Evolutionary conservation across 2,329 filamentous ascomycete species (phyloP).

Genomic region (Trichoderma sp.): DNA sequence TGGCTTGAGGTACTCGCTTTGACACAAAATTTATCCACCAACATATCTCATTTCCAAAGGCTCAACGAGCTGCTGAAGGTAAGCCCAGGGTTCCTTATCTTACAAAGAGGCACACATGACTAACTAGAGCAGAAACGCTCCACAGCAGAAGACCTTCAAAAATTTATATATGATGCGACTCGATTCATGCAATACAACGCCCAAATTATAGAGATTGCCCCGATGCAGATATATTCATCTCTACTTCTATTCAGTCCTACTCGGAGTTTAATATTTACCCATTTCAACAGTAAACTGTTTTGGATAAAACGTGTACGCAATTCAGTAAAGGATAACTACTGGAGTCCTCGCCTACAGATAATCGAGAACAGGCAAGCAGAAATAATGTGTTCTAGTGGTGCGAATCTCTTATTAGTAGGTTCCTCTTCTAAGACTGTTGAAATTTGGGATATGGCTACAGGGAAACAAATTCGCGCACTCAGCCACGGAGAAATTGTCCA

Average conservation of each 20-base stretch:
- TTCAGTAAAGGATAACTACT: neutral
- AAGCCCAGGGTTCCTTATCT: neutral
- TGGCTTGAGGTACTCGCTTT: constrained; percentile 8
- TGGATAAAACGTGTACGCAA: neutral
- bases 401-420: neutral
- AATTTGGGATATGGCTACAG: neutral
- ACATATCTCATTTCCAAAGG: neutral
- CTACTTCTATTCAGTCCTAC: neutral
- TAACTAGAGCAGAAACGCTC: neutral
- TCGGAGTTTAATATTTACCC: neutral
- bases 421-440: neutral
- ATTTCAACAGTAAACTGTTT: neutral
- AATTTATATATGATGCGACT: neutral
- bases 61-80: neutral
- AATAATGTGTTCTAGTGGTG: neutral
- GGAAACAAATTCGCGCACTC: neutral
- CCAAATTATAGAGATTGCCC: neutral
- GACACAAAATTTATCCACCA: neutral
- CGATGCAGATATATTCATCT: neutral
- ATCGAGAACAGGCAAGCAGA: neutral
- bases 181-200: neutral
- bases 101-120: neutral
- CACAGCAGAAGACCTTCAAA: neutral
- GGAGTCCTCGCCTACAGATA: neutral
- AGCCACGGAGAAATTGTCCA: neutral